Evolutionary conservation across 345 rosid species (phyloP).

Genomic region (Crucihimalaya himalaica): DNA sequence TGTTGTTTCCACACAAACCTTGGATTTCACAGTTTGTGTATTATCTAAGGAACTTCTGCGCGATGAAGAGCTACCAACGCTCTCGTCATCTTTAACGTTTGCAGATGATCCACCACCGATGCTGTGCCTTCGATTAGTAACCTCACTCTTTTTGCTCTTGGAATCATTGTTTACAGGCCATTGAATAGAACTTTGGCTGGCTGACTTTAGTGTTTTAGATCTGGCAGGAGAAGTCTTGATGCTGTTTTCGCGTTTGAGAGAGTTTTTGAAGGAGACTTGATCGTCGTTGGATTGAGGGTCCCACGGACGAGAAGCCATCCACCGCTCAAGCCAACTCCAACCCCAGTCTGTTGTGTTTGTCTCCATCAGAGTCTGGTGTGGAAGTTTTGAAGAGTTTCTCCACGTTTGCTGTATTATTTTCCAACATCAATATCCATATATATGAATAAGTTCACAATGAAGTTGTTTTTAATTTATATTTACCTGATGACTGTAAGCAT

Average conservation of each 20-base stretch:
- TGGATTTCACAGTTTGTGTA: constrained; percentile 23
- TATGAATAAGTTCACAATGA: not conserved
- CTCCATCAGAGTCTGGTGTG: constrained; percentile 35
- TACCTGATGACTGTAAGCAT: constrained; percentile 91
- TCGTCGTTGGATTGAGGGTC: constrained; percentile 35
- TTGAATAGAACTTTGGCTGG: constrained; percentile 26
- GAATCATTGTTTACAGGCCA: constrained; percentile 21
- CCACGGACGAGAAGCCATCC: constrained; percentile 48
- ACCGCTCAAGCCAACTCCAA: constrained; percentile 44
- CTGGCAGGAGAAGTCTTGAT: constrained; percentile 37
- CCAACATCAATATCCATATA: not conserved
- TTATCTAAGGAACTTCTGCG: constrained; percentile 27
- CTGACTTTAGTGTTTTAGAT: constrained; percentile 20
- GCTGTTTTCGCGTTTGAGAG: constrained; percentile 20
- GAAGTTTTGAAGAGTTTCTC: constrained; percentile 43
- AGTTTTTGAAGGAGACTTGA: not conserved
- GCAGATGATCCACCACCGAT: constrained; percentile 30
- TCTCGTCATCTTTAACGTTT: constrained; percentile 31
- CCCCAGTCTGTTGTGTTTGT: constrained; percentile 41
- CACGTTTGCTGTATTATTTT: constrained; percentile 37
- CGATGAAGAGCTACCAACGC: constrained; percentile 30
- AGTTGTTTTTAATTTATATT: not conserved
- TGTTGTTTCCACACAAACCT: constrained; percentile 3
- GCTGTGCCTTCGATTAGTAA: constrained; percentile 25
- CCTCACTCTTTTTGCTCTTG: constrained; percentile 9